Base-by-base conservation (phyloP, 192 early-diverging fungal genomes). In the Coemansia sp. region DNA sequence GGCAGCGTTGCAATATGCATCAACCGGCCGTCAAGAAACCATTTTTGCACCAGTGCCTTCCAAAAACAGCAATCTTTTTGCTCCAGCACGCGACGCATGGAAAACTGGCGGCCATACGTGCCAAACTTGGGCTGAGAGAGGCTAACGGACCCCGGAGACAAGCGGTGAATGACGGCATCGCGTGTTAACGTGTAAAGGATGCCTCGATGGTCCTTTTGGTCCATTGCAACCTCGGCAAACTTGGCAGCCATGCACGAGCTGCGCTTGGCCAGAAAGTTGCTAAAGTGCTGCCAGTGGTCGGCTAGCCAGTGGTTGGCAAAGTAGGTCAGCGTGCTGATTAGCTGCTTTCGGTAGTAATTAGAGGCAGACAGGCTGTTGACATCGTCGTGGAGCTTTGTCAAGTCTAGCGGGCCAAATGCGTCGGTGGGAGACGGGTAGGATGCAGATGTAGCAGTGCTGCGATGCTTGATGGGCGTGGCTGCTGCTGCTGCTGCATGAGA, bases 151-250 rank as follows among this genome's bases (percentile, higher is more conserved):
- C 54, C 72, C 15, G 72, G 68, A 4, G 77, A 80, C 44, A 59
- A 37, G 50, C 52, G 72, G 50, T 70, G 70, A 4, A 68, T 68
- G 4, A 72, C 48, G 9, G 88, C 80, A 32, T 85, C 84, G 39
- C 79, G 85, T 2, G 87, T 59, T 22, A 85, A 58, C 76, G 66
- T 65, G 32, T 65, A 56, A 11, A 79, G 22, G 18, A 79, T 37
- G 10, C 76, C 41, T 8, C 59, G 21, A 1, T 26, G 7, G 22
- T 60, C 48, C 29, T 58, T 56, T 34, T 80, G 72, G 1, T 67
- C 63, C 41, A 82, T 77, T 6, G 83, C 78, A 8, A 73, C 70
- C 55, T 88, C 88, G 36, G 84, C 81, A 17, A 90, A 89, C 43
- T 69, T 68, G 14, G 86, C 82, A 24, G 90, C 87, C 17, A 86